phyloP scores from a whole-genome alignment of 2,329 filamentous ascomycete species.

The Beauveria rudraprayagi region DNA sequence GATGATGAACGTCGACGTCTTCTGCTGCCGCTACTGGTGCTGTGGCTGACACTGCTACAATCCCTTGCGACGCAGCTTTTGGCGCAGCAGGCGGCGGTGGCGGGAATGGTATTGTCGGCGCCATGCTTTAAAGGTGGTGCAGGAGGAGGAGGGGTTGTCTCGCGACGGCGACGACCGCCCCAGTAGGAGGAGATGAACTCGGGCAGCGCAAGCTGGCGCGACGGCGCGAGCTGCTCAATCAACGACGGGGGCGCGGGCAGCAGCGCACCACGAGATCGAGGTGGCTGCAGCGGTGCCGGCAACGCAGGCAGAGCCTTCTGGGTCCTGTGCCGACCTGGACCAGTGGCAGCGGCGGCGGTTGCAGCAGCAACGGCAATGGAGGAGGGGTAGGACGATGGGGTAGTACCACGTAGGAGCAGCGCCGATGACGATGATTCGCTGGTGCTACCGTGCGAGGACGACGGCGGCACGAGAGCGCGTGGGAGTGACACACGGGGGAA shows the following conservation, averaged over 20 bases:
- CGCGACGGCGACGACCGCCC: not conserved
- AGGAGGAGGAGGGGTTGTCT: not conserved
- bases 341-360: not conserved
- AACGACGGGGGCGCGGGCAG: not conserved
- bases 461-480: not conserved
- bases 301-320: conserved; percentile 8
- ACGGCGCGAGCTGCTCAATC: not conserved
- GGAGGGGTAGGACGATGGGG: not conserved
- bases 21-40: not conserved
- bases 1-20: conserved; percentile 30
- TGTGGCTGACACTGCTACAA: conserved; percentile 10
- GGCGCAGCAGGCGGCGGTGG: not conserved
- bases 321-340: not conserved
- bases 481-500: conserved; percentile 28
- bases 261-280: not conserved
- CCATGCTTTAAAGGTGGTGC: conserved; percentile 1
- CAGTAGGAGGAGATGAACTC: conserved; percentile 2
- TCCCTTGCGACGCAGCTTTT: conserved; percentile 2
- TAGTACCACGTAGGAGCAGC: not conserved
- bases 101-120: not conserved
- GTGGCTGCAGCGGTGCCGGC: not conserved
- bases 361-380: conserved; percentile 8
- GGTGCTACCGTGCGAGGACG: conserved; percentile 3
- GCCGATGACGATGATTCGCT: not conserved
- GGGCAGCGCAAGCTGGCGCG: conserved; percentile 7